Evolutionary conservation across 495 filamentous ascomycete genomes (phyloP).

Genomic region (Clohesyomyces aquaticus): DNA sequence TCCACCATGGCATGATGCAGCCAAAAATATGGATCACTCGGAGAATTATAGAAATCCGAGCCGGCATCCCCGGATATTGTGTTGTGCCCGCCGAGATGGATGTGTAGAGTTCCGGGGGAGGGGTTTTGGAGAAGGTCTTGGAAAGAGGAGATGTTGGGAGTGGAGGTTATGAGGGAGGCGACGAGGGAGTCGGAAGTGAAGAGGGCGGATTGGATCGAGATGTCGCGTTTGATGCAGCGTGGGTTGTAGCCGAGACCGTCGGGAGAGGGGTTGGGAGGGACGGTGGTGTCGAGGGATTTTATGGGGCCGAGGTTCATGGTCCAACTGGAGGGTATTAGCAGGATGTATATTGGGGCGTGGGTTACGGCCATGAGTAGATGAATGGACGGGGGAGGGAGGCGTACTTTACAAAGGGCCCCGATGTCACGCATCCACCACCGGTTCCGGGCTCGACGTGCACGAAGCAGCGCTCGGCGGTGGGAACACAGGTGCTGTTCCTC

Average conservation of each 20-base stretch:
- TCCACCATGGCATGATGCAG: slow-evolving; percentile 72
- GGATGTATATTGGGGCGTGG: no score
- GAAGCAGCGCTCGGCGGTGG: neutral
- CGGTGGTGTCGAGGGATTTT: neutral
- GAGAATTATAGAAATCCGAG: slow-evolving; percentile 60
- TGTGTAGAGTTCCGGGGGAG: no score
- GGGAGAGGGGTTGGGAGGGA: neutral
- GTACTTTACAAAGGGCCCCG: slow-evolving; percentile 10
- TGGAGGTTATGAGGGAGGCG: neutral
- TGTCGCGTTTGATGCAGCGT: slow-evolving; percentile 17
- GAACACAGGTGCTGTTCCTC: no score
- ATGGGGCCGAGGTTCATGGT: slow-evolving; percentile 19
- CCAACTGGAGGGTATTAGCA: no score
- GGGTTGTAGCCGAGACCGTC: slow-evolving; percentile 28
- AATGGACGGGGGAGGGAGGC: neutral
- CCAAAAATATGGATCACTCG: slow-evolving; percentile 69
- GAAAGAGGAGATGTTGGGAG: neutral
- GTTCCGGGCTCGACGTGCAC: slow-evolving; percentile 2
- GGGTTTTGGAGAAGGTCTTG: no score
- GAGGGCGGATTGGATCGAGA: neutral
- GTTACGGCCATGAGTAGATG: no score
- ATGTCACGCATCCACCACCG: slow-evolving; percentile 18
- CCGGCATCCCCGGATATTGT: slow-evolving; percentile 60
- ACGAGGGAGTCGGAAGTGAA: neutral
- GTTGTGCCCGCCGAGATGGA: slow-evolving; percentile 65